A percentile compares a stretch with the other conserved stretches of the same genome.
phyloP scores from a whole-genome alignment of 2,329 filamentous ascomycete species.

The Fusarium nodosum region DNA sequence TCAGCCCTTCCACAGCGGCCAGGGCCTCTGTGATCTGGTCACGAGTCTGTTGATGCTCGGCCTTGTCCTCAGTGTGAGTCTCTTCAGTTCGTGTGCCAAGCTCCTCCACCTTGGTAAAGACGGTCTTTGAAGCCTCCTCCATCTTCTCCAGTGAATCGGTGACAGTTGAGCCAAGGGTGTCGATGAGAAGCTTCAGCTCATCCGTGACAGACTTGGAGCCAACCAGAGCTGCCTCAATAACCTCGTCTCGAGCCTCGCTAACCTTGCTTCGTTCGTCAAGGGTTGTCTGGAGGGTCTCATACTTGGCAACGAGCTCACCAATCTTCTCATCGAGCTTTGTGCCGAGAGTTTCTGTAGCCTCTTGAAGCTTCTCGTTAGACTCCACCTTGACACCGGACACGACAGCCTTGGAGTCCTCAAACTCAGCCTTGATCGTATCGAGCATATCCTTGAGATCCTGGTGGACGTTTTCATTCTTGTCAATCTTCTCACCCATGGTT shows the following conservation, averaged over 20 bases:
- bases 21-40: constrained; percentile 83
- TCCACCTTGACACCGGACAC: constrained; percentile 86
- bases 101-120: constrained; percentile 86
- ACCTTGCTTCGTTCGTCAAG: constrained; percentile 81
- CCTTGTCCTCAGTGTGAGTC: constrained; percentile 77
- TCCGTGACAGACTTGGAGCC: constrained; percentile 85
- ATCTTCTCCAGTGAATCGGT: constrained; percentile 88
- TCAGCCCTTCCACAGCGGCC: constrained; percentile 78
- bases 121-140: constrained; percentile 87
- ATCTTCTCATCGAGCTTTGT: constrained; percentile 75
- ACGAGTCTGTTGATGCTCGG: constrained; percentile 85
- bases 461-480: constrained; percentile 68
- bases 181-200: constrained; percentile 87
- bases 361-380: constrained; percentile 80
- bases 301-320: constrained; percentile 84
- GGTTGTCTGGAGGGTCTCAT: constrained; percentile 84
- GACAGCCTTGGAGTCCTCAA: constrained; percentile 86
- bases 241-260: constrained; percentile 78
- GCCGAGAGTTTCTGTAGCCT: constrained; percentile 67
- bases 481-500: constrained; percentile 73
- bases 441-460: constrained; percentile 79
- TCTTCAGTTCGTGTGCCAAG: constrained; percentile 82
- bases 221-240: constrained; percentile 79
- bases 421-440: constrained; percentile 84
- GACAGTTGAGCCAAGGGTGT: constrained; percentile 84